Base-by-base conservation (phyloP, 306 rosid species). In the Inga oerstediana region DNA sequence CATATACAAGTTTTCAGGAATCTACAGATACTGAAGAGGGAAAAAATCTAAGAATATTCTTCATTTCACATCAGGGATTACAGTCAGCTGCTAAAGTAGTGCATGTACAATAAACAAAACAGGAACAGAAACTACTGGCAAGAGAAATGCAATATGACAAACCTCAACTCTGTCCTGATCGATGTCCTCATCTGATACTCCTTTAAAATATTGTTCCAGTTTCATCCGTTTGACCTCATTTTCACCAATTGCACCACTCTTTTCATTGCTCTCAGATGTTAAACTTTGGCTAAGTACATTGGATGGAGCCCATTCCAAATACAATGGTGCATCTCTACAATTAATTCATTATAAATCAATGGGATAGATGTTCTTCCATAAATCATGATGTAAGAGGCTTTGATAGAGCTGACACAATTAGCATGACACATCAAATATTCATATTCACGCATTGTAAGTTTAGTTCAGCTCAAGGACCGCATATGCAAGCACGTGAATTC, bases 101-200 rank as follows among this genome's bases (percentile, higher is more conserved):
- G 43, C 43, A 8, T 39, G 6, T 39, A 39, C 43, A 46, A 17
- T 15, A 5, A 61, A 78, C 70, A 65, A 73, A 73, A 68, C 37
- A 32, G 72, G 27, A 81, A 48, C 4, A 79, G 78, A 70, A 37
- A 62, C 24, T 76, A 35, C 8, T 6, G n/a, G 15, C 68, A 46
- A 80, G 74, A 41, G 14, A 76, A 80, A 65, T 76, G 52, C 59
- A 48, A 51, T 49, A 76, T 34, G 88, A 30, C 93, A 82, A 80
- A 96, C 99, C 99, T 96, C 94, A 56, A 96, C 88, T 88, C 98
- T 91, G 84, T 96, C 98, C 7, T 92, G 93, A 87, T 96, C 99
- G 77, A 89, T 84, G 71, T 92, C 99, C 74, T 39, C 79, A 82
- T 92, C 95, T 24, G 87, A 61, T 82, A 91, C 72, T 88, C 87